Evolutionary conservation across 2,329 filamentous ascomycete species (phyloP).

Genomic region (Stagonosporopsis tanaceti): DNA sequence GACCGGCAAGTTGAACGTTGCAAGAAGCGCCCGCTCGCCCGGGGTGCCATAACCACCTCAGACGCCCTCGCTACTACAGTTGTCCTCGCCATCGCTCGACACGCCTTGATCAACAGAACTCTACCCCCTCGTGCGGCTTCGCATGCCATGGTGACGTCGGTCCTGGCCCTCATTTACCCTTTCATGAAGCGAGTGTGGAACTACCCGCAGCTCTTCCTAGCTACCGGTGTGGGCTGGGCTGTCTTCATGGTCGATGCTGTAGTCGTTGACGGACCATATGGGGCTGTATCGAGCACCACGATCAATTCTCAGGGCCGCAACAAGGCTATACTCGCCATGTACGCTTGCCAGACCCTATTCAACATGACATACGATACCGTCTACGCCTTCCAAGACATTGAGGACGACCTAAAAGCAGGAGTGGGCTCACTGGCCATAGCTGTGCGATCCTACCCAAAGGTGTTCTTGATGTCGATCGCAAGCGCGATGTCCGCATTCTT

Average conservation of each 20-base stretch:
- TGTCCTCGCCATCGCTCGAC: not conserved
- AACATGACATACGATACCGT: constrained; percentile 43
- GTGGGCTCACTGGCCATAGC: constrained; percentile 26
- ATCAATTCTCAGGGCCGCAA: not conserved
- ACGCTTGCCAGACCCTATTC: constrained; percentile 30
- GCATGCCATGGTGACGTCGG: constrained; percentile 52
- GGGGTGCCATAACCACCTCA: constrained; percentile 59
- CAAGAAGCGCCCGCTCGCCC: constrained; percentile 40
- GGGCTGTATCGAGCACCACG: not conserved
- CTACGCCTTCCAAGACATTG: constrained; percentile 49
- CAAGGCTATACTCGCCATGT: constrained; percentile 17
- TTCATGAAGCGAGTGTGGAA: constrained; percentile 62
- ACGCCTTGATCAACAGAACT: not conserved
- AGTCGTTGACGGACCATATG: not conserved
- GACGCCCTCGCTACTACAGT: not conserved
- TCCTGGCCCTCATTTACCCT: constrained; percentile 58
- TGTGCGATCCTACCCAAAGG: not conserved
- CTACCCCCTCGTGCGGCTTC: not conserved
- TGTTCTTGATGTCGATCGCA: not conserved
- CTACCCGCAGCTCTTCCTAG: constrained; percentile 62
- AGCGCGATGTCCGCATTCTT: not conserved
- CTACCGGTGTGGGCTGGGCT: constrained; percentile 40
- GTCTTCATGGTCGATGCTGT: constrained; percentile 5
- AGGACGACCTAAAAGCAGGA: constrained; percentile 48
- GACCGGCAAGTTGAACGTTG: constrained; percentile 55